A percentile compares a stretch with the other conserved stretches of the same genome.
Evolutionary conservation across 2,329 filamentous ascomycete genomes (phyloP).

Genomic region (Leptographium wingfieldii): DNA sequence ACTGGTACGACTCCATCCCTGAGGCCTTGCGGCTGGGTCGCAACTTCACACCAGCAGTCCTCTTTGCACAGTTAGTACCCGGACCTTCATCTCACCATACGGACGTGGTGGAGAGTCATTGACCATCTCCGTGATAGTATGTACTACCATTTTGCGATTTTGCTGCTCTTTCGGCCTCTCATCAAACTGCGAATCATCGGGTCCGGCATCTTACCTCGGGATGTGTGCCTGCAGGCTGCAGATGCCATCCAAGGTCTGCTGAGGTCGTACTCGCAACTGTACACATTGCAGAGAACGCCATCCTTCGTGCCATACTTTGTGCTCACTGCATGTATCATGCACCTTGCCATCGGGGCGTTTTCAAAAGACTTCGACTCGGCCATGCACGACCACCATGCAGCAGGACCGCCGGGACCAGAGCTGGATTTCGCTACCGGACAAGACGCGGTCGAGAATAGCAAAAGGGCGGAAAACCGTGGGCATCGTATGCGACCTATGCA

Average conservation of each 20-base stretch:
- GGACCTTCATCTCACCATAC: too few relatives aligned
- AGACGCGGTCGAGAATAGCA: background rate
- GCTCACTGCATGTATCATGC: conserved; percentile 48
- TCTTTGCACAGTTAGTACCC: conserved; percentile 59
- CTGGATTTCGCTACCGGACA: background rate
- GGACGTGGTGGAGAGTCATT: background rate
- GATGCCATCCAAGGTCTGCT: conserved; percentile 45
- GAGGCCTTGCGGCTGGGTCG: conserved; percentile 50
- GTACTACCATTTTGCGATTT: conserved; percentile 58
- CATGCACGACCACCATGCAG: background rate
- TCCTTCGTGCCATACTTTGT: conserved; percentile 51
- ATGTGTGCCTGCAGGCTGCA: conserved; percentile 51
- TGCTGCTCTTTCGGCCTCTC: conserved; percentile 62
- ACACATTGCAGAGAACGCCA: conserved; percentile 44
- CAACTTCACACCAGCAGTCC: conserved; percentile 59
- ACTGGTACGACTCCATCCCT: conserved; percentile 59
- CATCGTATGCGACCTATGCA: background rate
- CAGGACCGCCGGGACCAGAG: background rate
- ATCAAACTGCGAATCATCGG: conserved; percentile 52
- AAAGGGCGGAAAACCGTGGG: background rate
- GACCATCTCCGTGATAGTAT: conserved; percentile 31
- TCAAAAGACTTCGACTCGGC: background rate
- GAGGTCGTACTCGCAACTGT: conserved; percentile 44
- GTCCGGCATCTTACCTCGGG: conserved; percentile 49
- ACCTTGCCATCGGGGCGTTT: conserved; percentile 39